phyloP scores from a whole-genome alignment of 345 rosid species.

The Eutrema japonicum region DNA sequence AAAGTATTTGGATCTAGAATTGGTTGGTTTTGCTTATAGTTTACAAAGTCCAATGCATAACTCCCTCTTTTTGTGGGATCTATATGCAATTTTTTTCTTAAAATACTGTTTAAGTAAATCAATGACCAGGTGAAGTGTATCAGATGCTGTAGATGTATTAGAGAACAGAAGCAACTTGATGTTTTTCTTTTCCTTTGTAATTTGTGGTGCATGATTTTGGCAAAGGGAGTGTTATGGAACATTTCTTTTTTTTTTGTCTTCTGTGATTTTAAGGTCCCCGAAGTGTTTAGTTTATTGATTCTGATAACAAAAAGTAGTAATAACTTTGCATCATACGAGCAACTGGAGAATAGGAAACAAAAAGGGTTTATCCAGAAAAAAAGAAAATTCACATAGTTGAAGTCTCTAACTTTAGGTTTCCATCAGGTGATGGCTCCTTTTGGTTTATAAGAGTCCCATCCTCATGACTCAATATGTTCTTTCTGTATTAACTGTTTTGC shows the following conservation, averaged over 20 bases:
- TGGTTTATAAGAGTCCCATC: background rate
- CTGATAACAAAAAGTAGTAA: background rate
- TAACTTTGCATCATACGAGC: slow-evolving; percentile 1
- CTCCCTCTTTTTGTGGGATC: slow-evolving; percentile 9
- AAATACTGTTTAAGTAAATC: slow-evolving; percentile 3
- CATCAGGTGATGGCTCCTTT: slow-evolving; percentile 2
- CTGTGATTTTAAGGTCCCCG: slow-evolving; percentile 18
- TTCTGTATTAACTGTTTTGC: slow-evolving; percentile 35
- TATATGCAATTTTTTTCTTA: slow-evolving; percentile 1
- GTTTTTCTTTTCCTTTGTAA: slow-evolving; percentile 11
- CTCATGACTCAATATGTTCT: background rate
- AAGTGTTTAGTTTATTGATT: background rate
- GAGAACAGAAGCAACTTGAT: slow-evolving; percentile 35
- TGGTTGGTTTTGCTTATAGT: slow-evolving; percentile 20
- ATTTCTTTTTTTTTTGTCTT: background rate
- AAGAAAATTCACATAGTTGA: slow-evolving; percentile 13
- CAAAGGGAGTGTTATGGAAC: slow-evolving; percentile 11
- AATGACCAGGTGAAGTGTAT: slow-evolving; percentile 33
- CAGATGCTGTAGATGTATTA: slow-evolving; percentile 24
- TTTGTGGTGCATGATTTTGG: background rate
- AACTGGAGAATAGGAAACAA: slow-evolving; percentile 6
- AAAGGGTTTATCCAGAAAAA: background rate
- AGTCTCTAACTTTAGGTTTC: slow-evolving; percentile 9
- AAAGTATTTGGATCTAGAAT: slow-evolving; percentile 26
- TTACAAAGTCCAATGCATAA: slow-evolving; percentile 36